Percentiles rank a stretch among this genome's conserved stretches.
phyloP scores from a whole-genome alignment of 1,284 basidiomycete species.

The Ceratobasidium theobromae region DNA sequence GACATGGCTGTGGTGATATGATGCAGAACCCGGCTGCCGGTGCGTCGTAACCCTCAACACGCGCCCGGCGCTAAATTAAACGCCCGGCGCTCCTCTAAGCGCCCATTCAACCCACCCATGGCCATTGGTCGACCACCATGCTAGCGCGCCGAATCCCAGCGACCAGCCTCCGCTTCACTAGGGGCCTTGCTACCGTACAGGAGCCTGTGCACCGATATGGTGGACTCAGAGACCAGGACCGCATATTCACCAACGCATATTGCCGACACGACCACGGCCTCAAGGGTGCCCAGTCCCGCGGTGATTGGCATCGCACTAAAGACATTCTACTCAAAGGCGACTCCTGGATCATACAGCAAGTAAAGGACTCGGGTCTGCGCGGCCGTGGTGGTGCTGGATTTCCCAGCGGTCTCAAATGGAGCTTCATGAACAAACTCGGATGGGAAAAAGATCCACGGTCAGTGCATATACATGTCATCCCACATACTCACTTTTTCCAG shows the following conservation, averaged over 20 bases:
- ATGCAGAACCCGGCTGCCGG: too few relatives aligned
- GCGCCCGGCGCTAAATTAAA: background rate
- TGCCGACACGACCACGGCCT: constrained; percentile 83
- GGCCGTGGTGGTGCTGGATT: constrained; percentile 98
- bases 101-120: constrained; percentile 29
- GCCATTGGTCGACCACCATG: constrained; percentile 19
- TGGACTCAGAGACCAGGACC: constrained; percentile 90
- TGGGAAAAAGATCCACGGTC: constrained; percentile 94
- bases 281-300: constrained; percentile 88
- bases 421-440: constrained; percentile 98
- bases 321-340: constrained; percentile 95
- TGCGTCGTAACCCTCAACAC: too few relatives aligned
- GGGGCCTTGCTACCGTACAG: constrained; percentile 69
- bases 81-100: background rate
- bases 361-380: constrained; percentile 95
- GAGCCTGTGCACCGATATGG: constrained; percentile 83
- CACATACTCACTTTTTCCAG: constrained; percentile 44
- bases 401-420: constrained; percentile 97
- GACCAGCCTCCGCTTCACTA: constrained; percentile 32
- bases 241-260: constrained; percentile 89
- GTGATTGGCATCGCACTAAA: constrained; percentile 98
- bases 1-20: constrained; percentile 27
- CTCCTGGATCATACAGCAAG: constrained; percentile 94
- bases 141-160: background rate
- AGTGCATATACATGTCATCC: constrained; percentile 36